These are phyloP conservation scores for Biscogniauxia sp. DNA, from an alignment of 2,329 filamentous ascomycete genomes.

Conservation along the genomic window DNA sequence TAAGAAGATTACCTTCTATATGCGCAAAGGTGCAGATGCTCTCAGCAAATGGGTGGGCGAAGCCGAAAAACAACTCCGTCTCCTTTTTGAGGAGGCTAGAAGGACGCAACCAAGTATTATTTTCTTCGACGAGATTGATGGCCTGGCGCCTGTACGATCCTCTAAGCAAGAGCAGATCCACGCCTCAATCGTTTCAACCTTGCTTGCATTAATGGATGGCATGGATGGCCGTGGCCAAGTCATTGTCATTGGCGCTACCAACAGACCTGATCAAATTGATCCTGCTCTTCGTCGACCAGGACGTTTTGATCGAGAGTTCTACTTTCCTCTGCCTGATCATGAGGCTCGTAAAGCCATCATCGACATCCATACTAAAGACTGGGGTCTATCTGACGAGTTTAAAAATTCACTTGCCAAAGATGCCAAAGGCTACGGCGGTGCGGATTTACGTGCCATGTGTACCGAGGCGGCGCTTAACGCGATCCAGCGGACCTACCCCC, in stretches of 20 bases:
- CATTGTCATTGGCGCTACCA: constrained; percentile 98
- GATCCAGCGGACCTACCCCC: constrained; percentile 91
- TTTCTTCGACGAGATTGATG: constrained; percentile 99
- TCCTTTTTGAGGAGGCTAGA: constrained; percentile 92
- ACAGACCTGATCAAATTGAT: constrained; percentile 93
- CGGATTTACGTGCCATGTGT: constrained; percentile 88
- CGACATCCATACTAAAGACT: constrained; percentile 92
- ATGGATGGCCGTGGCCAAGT: constrained; percentile 99
- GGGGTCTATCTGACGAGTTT: constrained; percentile 78
- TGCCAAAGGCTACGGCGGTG: constrained; percentile 96
- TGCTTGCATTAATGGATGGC: constrained; percentile 93
- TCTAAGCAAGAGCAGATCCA: constrained; percentile 99
- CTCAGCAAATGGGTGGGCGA: constrained; percentile 99
- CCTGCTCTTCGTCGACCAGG: constrained; percentile 91
- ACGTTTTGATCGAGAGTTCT: constrained; percentile 95
- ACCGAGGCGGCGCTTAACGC: constrained; percentile 95
- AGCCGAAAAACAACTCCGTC: constrained; percentile 87
- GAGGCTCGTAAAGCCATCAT: constrained; percentile 81
- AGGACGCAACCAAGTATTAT: constrained; percentile 98
- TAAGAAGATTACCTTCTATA: constrained; percentile 96
- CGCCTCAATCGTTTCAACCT: constrained; percentile 91
- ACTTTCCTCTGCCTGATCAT: constrained; percentile 87
- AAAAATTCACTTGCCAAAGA: constrained; percentile 80
- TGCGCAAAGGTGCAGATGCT: constrained; percentile 97
- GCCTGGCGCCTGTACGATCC: constrained; percentile 89